phyloP scores from a whole-genome alignment of 2,329 filamentous ascomycete genomes.

The Paramyrothecium roridum region DNA sequence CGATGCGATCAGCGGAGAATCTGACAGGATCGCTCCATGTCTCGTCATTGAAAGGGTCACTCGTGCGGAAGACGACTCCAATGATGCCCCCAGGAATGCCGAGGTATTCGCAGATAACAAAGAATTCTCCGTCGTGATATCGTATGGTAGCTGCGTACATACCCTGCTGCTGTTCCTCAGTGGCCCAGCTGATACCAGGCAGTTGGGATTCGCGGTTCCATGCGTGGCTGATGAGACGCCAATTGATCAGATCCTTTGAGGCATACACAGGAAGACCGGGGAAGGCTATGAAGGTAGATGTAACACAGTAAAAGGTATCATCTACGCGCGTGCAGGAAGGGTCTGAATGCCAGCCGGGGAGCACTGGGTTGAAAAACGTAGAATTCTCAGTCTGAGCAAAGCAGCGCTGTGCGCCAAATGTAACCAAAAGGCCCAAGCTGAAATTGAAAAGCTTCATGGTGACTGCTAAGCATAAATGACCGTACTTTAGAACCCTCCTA shows the following conservation, averaged over 20 bases:
- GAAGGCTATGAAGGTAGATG: conserved; percentile 50
- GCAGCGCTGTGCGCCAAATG: not conserved
- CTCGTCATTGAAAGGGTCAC: conserved; percentile 14
- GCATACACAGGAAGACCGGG: conserved; percentile 51
- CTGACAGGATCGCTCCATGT: conserved; percentile 21
- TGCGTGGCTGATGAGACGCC: conserved; percentile 40
- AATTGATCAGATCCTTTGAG: conserved; percentile 47
- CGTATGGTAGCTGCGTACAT: conserved; percentile 47
- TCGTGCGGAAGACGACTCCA: conserved; percentile 11
- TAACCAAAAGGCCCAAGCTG: not conserved
- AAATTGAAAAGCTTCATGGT: not conserved
- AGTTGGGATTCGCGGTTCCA: conserved; percentile 38
- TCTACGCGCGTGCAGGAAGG: conserved; percentile 41
- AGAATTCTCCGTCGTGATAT: conserved; percentile 39
- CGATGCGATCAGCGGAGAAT: conserved; percentile 25
- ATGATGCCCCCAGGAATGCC: conserved; percentile 6
- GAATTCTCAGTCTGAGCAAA: not conserved
- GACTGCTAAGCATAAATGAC: not conserved
- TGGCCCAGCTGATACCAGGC: conserved; percentile 26
- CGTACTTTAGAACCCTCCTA: no score
- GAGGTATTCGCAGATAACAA: conserved; percentile 25
- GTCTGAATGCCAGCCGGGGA: conserved; percentile 48
- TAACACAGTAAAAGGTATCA: conserved; percentile 48
- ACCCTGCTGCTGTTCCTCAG: conserved; percentile 27
- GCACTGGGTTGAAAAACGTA: conserved; percentile 35